These are phyloP conservation scores for Diplocarpon mali DNA, from an alignment of 2,329 filamentous ascomycete species.

Conservation along the genomic window DNA sequence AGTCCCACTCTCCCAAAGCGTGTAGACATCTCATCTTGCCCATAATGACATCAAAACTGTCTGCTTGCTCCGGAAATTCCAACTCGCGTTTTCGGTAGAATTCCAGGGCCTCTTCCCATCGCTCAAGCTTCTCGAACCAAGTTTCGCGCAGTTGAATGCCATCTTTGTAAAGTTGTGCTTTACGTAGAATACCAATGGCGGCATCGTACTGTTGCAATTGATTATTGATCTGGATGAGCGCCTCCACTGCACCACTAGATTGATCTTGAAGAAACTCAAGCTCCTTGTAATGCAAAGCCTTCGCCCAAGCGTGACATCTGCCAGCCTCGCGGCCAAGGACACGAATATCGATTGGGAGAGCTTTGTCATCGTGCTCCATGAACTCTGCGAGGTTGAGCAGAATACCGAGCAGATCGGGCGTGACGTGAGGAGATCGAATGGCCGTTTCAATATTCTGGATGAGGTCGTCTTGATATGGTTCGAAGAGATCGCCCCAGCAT, in stretches of 20 bases:
- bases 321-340: constrained; percentile 90
- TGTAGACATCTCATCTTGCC: constrained; percentile 99
- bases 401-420: constrained; percentile 87
- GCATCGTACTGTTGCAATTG: constrained; percentile 97
- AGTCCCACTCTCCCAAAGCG: constrained; percentile 94
- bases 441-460: constrained; percentile 93
- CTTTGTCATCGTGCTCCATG: constrained; percentile 99
- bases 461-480: constrained; percentile 92
- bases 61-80: constrained; percentile 63
- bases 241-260: constrained; percentile 89
- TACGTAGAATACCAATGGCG: constrained; percentile 92
- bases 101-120: constrained; percentile 92
- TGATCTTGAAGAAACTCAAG: constrained; percentile 97
- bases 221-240: constrained; percentile 98
- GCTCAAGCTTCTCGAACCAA: constrained; percentile 97
- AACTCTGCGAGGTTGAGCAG: constrained; percentile 95
- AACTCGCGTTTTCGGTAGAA: constrained; percentile 83
- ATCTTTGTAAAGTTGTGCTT: constrained; percentile 90
- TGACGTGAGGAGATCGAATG: constrained; percentile 89
- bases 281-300: constrained; percentile 97
- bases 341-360: constrained; percentile 91
- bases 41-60: constrained; percentile 95
- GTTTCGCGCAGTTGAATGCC: constrained; percentile 90
- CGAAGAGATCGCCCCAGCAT: constrained; percentile 96
- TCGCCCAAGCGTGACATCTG: constrained; percentile 95